A percentile compares a stretch with the other conserved stretches of the same genome.
These are phyloP conservation scores for Pythium chondricola DNA, from an alignment of 352 stramenopile species.

Conservation along the genomic window DNA sequence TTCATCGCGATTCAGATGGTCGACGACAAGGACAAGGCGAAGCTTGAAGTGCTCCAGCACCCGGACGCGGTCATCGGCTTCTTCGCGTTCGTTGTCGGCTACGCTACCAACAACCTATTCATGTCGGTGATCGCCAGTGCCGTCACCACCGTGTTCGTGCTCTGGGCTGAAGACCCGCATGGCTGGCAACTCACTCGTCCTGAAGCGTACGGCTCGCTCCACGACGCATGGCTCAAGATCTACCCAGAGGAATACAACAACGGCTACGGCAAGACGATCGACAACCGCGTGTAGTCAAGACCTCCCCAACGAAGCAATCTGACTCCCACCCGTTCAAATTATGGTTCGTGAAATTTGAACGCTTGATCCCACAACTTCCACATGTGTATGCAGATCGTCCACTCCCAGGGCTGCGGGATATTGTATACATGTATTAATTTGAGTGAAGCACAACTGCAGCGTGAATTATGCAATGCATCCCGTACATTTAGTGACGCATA, in stretches of 20 bases:
- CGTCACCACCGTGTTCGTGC: slow-evolving; percentile 79
- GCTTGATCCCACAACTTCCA: too few species aligned
- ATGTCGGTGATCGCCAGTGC: slow-evolving; percentile 75
- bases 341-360: too few species aligned
- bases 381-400: too few species aligned
- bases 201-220: slow-evolving; percentile 60
- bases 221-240: slow-evolving; percentile 74
- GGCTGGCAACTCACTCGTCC: slow-evolving; percentile 70
- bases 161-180: slow-evolving; percentile 76
- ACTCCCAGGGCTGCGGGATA: too few species aligned
- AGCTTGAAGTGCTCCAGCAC: slow-evolving; percentile 57
- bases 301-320: neutral
- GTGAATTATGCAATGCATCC: too few species aligned
- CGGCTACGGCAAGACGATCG: slow-evolving; percentile 57
- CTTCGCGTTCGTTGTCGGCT: slow-evolving; percentile 71
- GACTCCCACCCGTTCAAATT: neutral
- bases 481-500: too few species aligned
- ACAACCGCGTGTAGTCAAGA: slow-evolving; percentile 13
- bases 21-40: slow-evolving; percentile 37
- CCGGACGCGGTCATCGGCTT: slow-evolving; percentile 58
- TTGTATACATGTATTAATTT: too few species aligned
- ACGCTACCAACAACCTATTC: slow-evolving; percentile 62
- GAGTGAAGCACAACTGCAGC: too few species aligned
- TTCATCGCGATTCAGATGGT: slow-evolving; percentile 58
- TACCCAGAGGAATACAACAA: slow-evolving; percentile 84